Evolutionary conservation across 2,329 filamentous ascomycete species (phyloP), one percentile per base, ranked within the genome.

Genomic region (Neoscytalidium dimidiatum): DNA sequence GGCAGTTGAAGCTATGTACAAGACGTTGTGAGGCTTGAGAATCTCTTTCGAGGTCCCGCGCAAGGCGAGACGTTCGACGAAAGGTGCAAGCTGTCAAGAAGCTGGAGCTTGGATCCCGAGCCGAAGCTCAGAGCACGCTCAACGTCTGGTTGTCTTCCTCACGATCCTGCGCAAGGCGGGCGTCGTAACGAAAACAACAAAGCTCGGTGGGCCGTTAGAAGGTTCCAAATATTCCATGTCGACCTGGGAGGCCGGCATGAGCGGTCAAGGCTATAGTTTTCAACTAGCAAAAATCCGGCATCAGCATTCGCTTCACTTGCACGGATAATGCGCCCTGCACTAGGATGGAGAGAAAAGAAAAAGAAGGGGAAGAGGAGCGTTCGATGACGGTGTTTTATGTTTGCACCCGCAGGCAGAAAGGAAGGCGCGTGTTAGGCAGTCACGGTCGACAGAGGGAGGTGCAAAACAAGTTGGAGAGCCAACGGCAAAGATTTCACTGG

Each of bases 231-330:
- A 92, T 92, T 92, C 90, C 89, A 84, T 85, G 82, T 81, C 86
- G 85, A 85, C 83, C 85, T 14, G 84, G 82, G 83, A 84, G 86
- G 85, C 88, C 87, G 86, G 85, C 81, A 84, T 83, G 83, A 93
- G 90, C 84, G 84, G 90, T 92, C 90, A 90, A 72, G 86, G 84
- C 83, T 84, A 82, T 91, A 91, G 89, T 91, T 91, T 91, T 91
- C 89, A 92, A 91, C 89, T 91, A 92, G 90, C 90, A 92, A 92
- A 91, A 92, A 92, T 85, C 86, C 86, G 85, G 86, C 87, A 89
- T 92, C 90, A 87, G 90, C 92, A 88, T 86, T 88, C 89, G 92
- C 90, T 88, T 92, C 90, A 92, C 88, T 90, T 88, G 86, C 87
- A 89, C 86, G 86, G 88, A 85, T 91, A 90, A 90, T 86, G 88